Evolutionary conservation across 495 filamentous ascomycete genomes (phyloP).

Genomic region (Penicillium soppii): DNA sequence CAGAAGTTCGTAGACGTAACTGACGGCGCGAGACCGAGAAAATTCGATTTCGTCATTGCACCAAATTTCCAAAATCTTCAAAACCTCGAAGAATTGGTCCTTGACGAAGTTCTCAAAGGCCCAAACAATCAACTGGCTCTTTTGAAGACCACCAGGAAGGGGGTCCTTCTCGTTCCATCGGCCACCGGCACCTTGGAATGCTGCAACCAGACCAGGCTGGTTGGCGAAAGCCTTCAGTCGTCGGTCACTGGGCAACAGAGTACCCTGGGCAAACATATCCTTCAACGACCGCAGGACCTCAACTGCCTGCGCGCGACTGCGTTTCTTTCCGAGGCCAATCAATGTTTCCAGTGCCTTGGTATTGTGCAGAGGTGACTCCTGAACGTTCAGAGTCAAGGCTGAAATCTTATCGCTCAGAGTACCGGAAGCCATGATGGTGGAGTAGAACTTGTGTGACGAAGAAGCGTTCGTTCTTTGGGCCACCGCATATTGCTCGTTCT

Average conservation of each 20-base stretch:
- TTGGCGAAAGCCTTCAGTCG: slow-evolving; percentile 76
- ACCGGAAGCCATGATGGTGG: slow-evolving; percentile 93
- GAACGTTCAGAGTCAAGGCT: slow-evolving; percentile 85
- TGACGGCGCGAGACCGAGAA: slow-evolving; percentile 78
- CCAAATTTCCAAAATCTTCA: slow-evolving; percentile 87
- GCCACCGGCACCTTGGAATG: slow-evolving; percentile 55
- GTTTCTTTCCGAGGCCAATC: slow-evolving; percentile 76
- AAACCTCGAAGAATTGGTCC: slow-evolving; percentile 81
- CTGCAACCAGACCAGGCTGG: slow-evolving; percentile 71
- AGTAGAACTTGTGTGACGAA: slow-evolving; percentile 90
- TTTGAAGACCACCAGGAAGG: slow-evolving; percentile 67
- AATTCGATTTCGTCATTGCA: slow-evolving; percentile 93
- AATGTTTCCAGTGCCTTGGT: slow-evolving; percentile 83
- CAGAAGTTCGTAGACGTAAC: slow-evolving; percentile 84
- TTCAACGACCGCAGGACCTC: slow-evolving; percentile 87
- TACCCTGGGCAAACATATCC: slow-evolving; percentile 86
- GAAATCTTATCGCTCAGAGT: slow-evolving; percentile 97
- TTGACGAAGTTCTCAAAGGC: slow-evolving; percentile 95
- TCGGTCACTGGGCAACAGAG: slow-evolving; percentile 76
- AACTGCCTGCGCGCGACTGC: slow-evolving; percentile 90
- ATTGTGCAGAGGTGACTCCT: slow-evolving; percentile 94
- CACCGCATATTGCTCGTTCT: slow-evolving; percentile 62
- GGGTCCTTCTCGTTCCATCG: slow-evolving; percentile 65
- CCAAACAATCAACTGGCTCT: slow-evolving; percentile 81
- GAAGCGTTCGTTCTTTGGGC: slow-evolving; percentile 55